Percentiles rank a stretch among this genome's conserved stretches.
phyloP scores from a whole-genome alignment of 495 filamentous ascomycete species.

The Trichoderma orchidacearum region DNA sequence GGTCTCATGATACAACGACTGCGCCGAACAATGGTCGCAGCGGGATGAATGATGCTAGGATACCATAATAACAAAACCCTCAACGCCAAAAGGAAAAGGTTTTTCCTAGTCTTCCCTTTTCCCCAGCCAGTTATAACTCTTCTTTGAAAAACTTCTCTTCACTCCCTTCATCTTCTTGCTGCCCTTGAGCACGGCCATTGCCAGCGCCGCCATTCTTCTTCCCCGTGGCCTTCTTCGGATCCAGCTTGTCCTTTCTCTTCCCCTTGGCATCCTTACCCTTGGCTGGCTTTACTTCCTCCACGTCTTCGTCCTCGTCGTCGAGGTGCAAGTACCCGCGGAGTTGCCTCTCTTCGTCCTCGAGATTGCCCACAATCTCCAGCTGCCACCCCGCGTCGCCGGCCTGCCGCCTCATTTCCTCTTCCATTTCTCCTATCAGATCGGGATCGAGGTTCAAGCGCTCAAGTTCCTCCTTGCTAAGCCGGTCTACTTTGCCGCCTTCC shows the following conservation, averaged over 20 bases:
- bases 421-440: conserved; percentile 42
- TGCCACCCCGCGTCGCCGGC: conserved; percentile 43
- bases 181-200: neutral
- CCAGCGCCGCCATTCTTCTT: neutral
- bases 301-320: conserved; percentile 29
- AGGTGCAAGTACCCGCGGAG: conserved; percentile 7
- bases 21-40: too few relatives aligned
- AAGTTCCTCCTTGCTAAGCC: conserved; percentile 45
- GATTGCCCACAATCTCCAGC: conserved; percentile 32
- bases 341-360: conserved; percentile 27
- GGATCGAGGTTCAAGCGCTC: conserved; percentile 57
- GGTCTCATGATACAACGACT: too few relatives aligned
- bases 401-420: conserved; percentile 37
- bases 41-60: neutral
- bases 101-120: neutral
- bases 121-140: neutral
- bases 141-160: neutral
- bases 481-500: conserved; percentile 40
- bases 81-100: neutral
- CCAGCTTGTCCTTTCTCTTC: neutral
- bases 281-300: neutral
- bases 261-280: neutral
- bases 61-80: neutral
- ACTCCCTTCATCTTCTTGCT: neutral
- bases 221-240: too few relatives aligned